Evolutionary conservation across 2,329 filamentous ascomycete species (phyloP), one percentile per base, ranked within the genome.

Genomic region (Bipolaris zeicola): DNA sequence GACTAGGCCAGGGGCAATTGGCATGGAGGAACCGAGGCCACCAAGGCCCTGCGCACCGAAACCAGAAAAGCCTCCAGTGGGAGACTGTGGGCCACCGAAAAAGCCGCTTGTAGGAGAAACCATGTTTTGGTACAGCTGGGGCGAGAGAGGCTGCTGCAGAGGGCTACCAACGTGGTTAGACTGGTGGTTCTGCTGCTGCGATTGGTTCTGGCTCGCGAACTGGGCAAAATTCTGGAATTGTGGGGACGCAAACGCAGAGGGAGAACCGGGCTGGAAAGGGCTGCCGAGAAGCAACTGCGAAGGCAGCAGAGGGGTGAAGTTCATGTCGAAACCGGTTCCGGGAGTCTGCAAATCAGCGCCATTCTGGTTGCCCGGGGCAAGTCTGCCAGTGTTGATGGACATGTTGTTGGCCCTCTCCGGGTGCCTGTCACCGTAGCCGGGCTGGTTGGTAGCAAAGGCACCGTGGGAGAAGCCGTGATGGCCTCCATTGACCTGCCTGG

Each of bases 191-290:
- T 84, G 83, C 55, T 79, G 79, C 63, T 83, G 81, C 65, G 87
- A 85, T 68, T 92, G 85, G 78, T 75, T 76, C 55, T 76, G 72
- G n/a, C 64, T 64, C 11, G 69, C 68, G 54, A 95, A 96, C 61
- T 83, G 86, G 57, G 88, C 85, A 75, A 95, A 88, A 74, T 85
- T 92, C 76, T 95, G 89, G 78, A 97, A 99, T 76, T 97, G 93
- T 37, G 93, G 90, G 64, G 90, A 96, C 60, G 89, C 87, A 78
- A 97, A 98, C 36, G 91, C 89, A 33, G 89, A 91, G 3, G 94
- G 94, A 5, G 91, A 96, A 39, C 93, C 95, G 13, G 95, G 92
- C 79, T 98, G 95, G 79, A 98, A 98, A 16, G 95, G 95, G 77
- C 92, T 97, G 45, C 95, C 95, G 48, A 98, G 89, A 24, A 99